A percentile compares a stretch with the other conserved stretches of the same genome.
Evolutionary conservation across 2,329 filamentous ascomycete species (phyloP).

Genomic region (Tolypocladium endophyticum): DNA sequence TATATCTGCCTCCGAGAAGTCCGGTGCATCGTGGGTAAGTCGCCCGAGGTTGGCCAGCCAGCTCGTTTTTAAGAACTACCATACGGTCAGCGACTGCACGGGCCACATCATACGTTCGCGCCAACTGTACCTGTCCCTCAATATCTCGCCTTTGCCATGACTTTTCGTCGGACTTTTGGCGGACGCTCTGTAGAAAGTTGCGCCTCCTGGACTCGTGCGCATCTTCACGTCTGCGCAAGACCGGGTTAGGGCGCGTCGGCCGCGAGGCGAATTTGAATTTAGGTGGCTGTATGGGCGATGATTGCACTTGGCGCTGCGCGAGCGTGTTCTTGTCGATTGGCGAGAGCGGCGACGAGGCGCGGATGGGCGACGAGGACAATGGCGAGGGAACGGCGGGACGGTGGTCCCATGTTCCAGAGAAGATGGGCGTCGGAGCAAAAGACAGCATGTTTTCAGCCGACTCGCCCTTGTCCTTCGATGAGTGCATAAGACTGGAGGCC

Average conservation of each 20-base stretch:
- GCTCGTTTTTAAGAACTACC: slow-evolving; percentile 24
- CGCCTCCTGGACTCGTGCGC: slow-evolving; percentile 53
- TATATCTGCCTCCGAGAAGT: slow-evolving; percentile 38
- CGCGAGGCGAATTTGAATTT: slow-evolving; percentile 43
- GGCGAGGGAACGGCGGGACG: slow-evolving; percentile 42
- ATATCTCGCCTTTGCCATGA: slow-evolving; percentile 51
- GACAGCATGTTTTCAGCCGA: slow-evolving; percentile 26
- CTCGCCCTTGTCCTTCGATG: slow-evolving; percentile 15
- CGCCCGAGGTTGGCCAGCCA: slow-evolving; percentile 21
- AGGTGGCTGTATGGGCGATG: slow-evolving; percentile 29
- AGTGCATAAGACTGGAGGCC: slow-evolving; percentile 17
- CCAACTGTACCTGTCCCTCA: slow-evolving; percentile 36
- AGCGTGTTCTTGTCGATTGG: slow-evolving; percentile 30
- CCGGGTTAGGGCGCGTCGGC: slow-evolving; percentile 50
- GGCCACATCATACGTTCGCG: not conserved
- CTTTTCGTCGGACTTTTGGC: slow-evolving; percentile 48
- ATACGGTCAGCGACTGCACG: not conserved
- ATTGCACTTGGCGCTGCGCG: slow-evolving; percentile 30
- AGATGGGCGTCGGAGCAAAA: slow-evolving; percentile 30
- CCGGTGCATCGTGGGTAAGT: slow-evolving; percentile 22
- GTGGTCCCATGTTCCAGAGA: slow-evolving; percentile 32
- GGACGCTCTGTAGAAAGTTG: slow-evolving; percentile 59
- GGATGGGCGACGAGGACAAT: slow-evolving; percentile 48
- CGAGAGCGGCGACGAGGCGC: slow-evolving; percentile 37
- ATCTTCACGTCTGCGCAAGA: slow-evolving; percentile 50